Evolutionary conservation across 148 eudicot genomes (phyloP).

Genomic region (Rhododendron kiyosumense): DNA sequence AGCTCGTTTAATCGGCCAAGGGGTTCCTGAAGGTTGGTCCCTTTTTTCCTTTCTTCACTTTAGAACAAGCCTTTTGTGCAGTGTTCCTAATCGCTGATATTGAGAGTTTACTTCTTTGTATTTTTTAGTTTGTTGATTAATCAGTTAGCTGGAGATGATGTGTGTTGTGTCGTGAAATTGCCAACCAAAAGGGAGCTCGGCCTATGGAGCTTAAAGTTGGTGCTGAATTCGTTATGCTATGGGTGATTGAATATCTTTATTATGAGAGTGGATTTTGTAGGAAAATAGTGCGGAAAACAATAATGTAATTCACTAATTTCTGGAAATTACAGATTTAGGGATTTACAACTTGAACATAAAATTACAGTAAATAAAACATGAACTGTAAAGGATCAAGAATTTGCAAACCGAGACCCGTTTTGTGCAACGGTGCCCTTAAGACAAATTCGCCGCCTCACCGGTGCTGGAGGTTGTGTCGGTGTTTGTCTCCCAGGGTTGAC

Average conservation of each 20-base stretch:
- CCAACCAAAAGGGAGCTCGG: neutral
- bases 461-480: too few species aligned
- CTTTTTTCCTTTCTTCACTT: neutral
- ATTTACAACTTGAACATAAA: too few species aligned
- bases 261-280: neutral
- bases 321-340: too few species aligned
- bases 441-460: too few species aligned
- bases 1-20: slow-evolving; percentile 89
- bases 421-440: too few species aligned
- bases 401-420: too few species aligned
- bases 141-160: neutral
- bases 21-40: slow-evolving; percentile 75
- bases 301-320: too few species aligned
- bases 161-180: neutral
- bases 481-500: too few species aligned
- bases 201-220: neutral
- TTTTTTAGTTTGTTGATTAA: neutral
- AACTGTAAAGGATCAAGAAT: too few species aligned
- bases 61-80: neutral
- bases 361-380: too few species aligned
- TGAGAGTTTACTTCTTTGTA: neutral
- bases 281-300: too few species aligned
- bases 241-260: neutral
- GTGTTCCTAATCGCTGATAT: neutral
- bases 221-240: neutral